These are phyloP conservation scores for Keithomyces neogunnii DNA, from an alignment of 2,329 filamentous ascomycete species.

Conservation along the genomic window DNA sequence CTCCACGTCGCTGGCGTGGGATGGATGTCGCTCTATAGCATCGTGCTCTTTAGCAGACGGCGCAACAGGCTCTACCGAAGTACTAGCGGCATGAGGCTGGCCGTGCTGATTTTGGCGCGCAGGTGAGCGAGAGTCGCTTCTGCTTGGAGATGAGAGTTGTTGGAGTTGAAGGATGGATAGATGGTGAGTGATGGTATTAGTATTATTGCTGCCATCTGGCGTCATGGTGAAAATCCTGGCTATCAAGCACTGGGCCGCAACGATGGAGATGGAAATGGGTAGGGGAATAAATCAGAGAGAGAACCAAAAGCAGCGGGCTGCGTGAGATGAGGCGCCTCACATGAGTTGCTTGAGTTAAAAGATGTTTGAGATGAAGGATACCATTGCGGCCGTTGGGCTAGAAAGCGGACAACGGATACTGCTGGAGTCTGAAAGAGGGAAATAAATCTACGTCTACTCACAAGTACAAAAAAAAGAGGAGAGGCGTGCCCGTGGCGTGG, in stretches of 20 bases:
- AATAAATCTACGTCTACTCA: too few species aligned
- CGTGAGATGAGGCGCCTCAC: too few species aligned
- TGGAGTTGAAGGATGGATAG: constrained; percentile 35
- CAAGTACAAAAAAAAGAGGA: too few species aligned
- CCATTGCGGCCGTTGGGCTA: too few species aligned
- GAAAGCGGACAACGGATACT: too few species aligned
- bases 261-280: background rate
- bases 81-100: constrained; percentile 31
- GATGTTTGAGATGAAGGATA: too few species aligned
- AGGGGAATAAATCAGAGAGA: too few species aligned
- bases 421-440: too few species aligned
- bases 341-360: too few species aligned
- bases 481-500: too few species aligned
- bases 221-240: constrained; percentile 23
- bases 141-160: constrained; percentile 18
- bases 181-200: constrained; percentile 30
- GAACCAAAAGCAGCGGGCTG: too few species aligned
- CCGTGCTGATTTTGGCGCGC: constrained; percentile 7
- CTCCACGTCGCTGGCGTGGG: constrained; percentile 38
- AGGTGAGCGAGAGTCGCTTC: constrained; percentile 20
- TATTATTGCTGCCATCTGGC: constrained; percentile 26
- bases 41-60: constrained; percentile 24
- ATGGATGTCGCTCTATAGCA: constrained; percentile 33
- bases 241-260: background rate
- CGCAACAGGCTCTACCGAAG: constrained; percentile 33